Evolutionary conservation across 306 rosid species (phyloP).

Genomic region (Hippophae gyantsensis): DNA sequence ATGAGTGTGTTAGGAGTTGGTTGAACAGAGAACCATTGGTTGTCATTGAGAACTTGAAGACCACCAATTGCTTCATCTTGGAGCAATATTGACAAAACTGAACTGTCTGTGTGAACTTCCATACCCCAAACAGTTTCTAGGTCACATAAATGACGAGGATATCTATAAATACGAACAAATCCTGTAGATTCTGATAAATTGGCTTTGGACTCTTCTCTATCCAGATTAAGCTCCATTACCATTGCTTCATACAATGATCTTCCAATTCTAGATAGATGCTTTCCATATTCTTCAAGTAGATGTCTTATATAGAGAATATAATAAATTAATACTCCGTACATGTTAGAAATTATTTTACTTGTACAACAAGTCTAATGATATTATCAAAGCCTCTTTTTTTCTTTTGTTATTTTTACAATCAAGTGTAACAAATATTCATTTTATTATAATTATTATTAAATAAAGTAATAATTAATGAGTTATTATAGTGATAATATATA

Average conservation of each 20-base stretch:
- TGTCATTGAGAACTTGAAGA: conserved; percentile 47
- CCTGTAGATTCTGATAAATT: conserved; percentile 40
- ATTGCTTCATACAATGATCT: conserved; percentile 32
- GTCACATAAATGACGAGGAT: conserved; percentile 23
- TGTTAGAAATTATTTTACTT: too few relatives aligned
- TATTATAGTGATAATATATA: too few relatives aligned
- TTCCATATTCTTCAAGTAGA: conserved; percentile 43
- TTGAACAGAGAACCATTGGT: conserved; percentile 39
- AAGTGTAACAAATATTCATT: too few relatives aligned
- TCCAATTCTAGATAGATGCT: conserved; percentile 38
- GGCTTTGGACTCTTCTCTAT: conserved; percentile 12
- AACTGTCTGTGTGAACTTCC: conserved; percentile 61
- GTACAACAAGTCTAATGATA: too few relatives aligned
- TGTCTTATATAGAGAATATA: conserved; percentile 6
- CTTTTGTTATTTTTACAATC: too few relatives aligned
- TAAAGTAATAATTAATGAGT: too few relatives aligned
- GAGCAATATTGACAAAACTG: conserved; percentile 41
- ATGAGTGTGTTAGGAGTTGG: conserved; percentile 41
- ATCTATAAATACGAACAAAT: conserved; percentile 49
- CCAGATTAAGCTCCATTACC: conserved; percentile 33
- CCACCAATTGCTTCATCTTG: conserved; percentile 37
- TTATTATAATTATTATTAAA: too few relatives aligned
- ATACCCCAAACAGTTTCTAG: conserved; percentile 39
- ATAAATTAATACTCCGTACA: too few relatives aligned
- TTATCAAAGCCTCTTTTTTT: too few relatives aligned